Percentiles rank a stretch among this genome's conserved stretches.
phyloP scores from a whole-genome alignment of 495 filamentous ascomycete species.

The Aspergillus kassunensis region DNA sequence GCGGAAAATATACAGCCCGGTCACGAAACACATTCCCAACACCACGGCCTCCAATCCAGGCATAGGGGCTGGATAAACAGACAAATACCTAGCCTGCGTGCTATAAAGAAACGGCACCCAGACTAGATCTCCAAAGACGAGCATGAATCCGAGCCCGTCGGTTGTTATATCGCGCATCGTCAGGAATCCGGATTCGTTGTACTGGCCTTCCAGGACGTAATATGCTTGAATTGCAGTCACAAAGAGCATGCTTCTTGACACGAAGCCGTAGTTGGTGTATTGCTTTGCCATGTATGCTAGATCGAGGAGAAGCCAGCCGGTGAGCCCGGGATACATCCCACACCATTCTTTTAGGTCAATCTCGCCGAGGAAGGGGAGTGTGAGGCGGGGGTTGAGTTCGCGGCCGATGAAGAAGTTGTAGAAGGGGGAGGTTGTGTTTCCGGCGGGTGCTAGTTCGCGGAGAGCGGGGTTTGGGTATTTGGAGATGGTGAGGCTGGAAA shows the following conservation, averaged over 20 bases:
- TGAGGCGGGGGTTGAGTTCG: constrained; percentile 82
- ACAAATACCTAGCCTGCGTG: constrained; percentile 72
- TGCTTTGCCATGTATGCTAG: constrained; percentile 74
- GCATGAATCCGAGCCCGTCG: constrained; percentile 88
- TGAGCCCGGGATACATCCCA: constrained; percentile 78
- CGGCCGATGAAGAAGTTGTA: constrained; percentile 93
- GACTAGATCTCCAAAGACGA: constrained; percentile 77
- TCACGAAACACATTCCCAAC: constrained; percentile 55
- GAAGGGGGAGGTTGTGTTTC: constrained; percentile 68
- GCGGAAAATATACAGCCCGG: constrained; percentile 81
- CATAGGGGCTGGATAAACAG: constrained; percentile 72
- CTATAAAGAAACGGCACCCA: constrained; percentile 86
- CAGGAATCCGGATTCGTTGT: constrained; percentile 74
- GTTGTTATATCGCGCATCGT: constrained; percentile 86
- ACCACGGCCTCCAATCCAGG: constrained; percentile 47
- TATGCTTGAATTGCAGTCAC: constrained; percentile 64
- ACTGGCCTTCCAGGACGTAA: constrained; percentile 72
- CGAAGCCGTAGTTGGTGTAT: constrained; percentile 65
- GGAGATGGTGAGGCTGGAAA: constrained; percentile 65
- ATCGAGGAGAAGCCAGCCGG: constrained; percentile 77
- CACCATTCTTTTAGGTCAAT: constrained; percentile 80
- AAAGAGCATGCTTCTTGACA: constrained; percentile 77
- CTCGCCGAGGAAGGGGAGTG: constrained; percentile 58
- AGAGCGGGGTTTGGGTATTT: constrained; percentile 51
- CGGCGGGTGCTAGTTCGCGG: constrained; percentile 71